These are phyloP conservation scores for Annona squamosa DNA, from an alignment of 164 flowering plant species.

Conservation along the genomic window DNA sequence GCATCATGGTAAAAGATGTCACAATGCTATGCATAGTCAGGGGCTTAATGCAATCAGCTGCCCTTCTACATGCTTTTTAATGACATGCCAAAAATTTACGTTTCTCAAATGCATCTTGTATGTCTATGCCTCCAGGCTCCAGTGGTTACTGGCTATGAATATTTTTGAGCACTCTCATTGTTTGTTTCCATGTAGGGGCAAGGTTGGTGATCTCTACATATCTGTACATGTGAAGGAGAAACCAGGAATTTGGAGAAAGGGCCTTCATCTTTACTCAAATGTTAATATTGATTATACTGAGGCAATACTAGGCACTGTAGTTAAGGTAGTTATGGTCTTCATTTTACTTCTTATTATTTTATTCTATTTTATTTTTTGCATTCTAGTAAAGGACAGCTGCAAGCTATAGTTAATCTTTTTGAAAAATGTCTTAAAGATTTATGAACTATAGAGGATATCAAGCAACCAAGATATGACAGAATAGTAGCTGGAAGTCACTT, in stretches of 20 bases:
- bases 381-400: neutral
- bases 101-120: too few species aligned
- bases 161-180: neutral
- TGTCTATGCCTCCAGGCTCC: too few species aligned
- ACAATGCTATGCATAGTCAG: too few species aligned
- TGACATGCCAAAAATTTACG: too few species aligned
- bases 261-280: slow-evolving; percentile 67
- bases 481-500: too few species aligned
- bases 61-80: too few species aligned
- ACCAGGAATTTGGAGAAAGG: slow-evolving; percentile 70
- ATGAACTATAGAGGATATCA: too few species aligned
- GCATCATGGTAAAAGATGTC: too few species aligned
- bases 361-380: neutral
- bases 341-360: neutral
- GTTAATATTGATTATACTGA: slow-evolving; percentile 68
- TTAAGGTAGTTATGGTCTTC: slow-evolving; percentile 40
- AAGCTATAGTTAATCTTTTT: neutral
- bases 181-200: slow-evolving; percentile 44
- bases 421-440: too few species aligned
- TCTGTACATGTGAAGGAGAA: slow-evolving; percentile 58
- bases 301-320: slow-evolving; percentile 73
- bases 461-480: too few species aligned
- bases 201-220: slow-evolving; percentile 65
- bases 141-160: too few species aligned
- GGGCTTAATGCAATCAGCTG: too few species aligned